A percentile compares a stretch with the other conserved stretches of the same genome.
These are phyloP conservation scores for Penicillium sp. DNA, from an alignment of 2,329 filamentous ascomycete species.

Conservation along the genomic window DNA sequence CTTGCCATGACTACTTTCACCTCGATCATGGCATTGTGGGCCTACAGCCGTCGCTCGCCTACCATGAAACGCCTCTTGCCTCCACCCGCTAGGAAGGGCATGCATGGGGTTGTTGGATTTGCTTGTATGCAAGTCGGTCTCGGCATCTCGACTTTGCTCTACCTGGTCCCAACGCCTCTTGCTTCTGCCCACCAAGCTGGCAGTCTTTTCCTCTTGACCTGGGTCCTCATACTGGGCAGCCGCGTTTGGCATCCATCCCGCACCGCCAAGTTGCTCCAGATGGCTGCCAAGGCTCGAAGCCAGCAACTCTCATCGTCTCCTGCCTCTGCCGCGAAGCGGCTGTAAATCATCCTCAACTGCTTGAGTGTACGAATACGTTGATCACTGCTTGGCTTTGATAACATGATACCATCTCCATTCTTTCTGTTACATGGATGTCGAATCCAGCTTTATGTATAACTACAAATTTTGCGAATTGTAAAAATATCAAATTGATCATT, in stretches of 20 bases:
- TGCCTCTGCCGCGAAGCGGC: slow-evolving; percentile 19
- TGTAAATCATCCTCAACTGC: slow-evolving; percentile 3
- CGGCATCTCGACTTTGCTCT: slow-evolving; percentile 85
- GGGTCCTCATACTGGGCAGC: slow-evolving; percentile 71
- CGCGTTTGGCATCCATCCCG: slow-evolving; percentile 67
- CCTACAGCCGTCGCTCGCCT: slow-evolving; percentile 66
- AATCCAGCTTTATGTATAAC: slow-evolving; percentile 19
- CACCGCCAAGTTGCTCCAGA: slow-evolving; percentile 54
- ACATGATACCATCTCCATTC: slow-evolving; percentile 26
- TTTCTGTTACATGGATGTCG: slow-evolving; percentile 2
- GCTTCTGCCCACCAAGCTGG: slow-evolving; percentile 92
- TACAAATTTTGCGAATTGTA: slow-evolving; percentile 4
- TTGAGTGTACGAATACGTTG: slow-evolving; percentile 16
- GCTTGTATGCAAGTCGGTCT: slow-evolving; percentile 75
- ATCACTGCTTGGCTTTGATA: slow-evolving; percentile 6
- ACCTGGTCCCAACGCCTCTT: slow-evolving; percentile 82
- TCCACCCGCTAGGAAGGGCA: slow-evolving; percentile 57
- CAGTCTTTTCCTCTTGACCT: slow-evolving; percentile 75
- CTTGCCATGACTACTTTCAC: slow-evolving; percentile 85
- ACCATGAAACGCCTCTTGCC: slow-evolving; percentile 56
- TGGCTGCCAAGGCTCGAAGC: slow-evolving; percentile 36
- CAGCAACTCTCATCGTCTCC: slow-evolving; percentile 24
- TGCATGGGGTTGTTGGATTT: slow-evolving; percentile 75
- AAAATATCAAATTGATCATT: too few species aligned
- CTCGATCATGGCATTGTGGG: slow-evolving; percentile 69